These are phyloP conservation scores for Ophiorrhiza pumila DNA, from an alignment of 257 asterid species.

Conservation along the genomic window DNA sequence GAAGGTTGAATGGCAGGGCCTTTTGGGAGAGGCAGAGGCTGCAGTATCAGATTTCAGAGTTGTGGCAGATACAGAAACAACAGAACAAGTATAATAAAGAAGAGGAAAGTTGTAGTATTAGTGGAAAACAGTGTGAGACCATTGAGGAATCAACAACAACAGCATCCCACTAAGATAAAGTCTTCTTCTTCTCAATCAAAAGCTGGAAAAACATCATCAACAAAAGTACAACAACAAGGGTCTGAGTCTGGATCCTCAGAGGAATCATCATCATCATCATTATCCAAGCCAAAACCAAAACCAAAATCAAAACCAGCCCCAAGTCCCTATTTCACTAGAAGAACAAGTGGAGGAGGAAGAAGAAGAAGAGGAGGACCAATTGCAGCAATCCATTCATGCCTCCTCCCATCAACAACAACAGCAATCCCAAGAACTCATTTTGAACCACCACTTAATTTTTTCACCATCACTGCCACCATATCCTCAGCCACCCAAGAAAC, in stretches of 20 bases:
- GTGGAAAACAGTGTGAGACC: conserved; percentile 17
- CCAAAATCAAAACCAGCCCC: conserved; percentile 28
- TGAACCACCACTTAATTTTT: conserved; percentile 34
- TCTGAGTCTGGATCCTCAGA: conserved; percentile 94
- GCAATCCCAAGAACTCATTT: conserved; percentile 30
- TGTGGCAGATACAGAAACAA: neutral
- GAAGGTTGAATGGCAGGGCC: conserved; percentile 47
- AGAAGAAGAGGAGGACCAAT: conserved; percentile 30
- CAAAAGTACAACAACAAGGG: conserved; percentile 31
- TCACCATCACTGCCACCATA: conserved; percentile 21
- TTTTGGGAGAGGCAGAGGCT: conserved; percentile 28
- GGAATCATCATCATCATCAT: conserved; percentile 40
- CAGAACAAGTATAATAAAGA: conserved; percentile 12
- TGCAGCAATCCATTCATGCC: conserved; percentile 8
- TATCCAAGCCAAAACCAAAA: conserved; percentile 30
- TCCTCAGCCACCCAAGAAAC: conserved; percentile 46
- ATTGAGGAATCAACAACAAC: conserved; percentile 14
- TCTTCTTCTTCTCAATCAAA: conserved; percentile 27
- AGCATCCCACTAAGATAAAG: conserved; percentile 13
- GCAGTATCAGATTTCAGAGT: conserved; percentile 29
- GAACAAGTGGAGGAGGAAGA: conserved; percentile 29
- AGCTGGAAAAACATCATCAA: conserved; percentile 59
- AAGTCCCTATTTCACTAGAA: conserved; percentile 22
- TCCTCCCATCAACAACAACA: conserved; percentile 14
- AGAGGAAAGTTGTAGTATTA: conserved; percentile 20